Evolutionary conservation across 192 early-diverging fungal species (phyloP).

Genomic region (Coemansia sp.): DNA sequence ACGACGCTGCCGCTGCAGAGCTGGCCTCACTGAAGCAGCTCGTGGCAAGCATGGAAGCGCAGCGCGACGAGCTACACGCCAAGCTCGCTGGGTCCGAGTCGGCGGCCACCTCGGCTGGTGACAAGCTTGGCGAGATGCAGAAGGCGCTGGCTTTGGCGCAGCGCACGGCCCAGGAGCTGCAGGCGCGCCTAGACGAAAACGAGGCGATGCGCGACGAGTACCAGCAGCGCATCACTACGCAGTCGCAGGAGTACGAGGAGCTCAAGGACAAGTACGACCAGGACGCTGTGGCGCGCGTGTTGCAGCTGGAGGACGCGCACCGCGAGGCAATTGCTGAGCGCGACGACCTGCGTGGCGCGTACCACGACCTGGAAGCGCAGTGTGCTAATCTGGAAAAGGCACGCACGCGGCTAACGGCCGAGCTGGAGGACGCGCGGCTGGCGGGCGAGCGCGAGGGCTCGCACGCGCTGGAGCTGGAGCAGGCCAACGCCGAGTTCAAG

Average conservation of each 20-base stretch:
- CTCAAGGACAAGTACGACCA: constrained; percentile 65
- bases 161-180: constrained; percentile 62
- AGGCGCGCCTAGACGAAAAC: constrained; percentile 67
- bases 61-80: constrained; percentile 17
- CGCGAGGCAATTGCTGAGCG: constrained; percentile 63
- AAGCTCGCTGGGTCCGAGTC: constrained; percentile 12
- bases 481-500: constrained; percentile 59
- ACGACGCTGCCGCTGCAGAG: constrained; percentile 34
- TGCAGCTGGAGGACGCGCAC: constrained; percentile 61
- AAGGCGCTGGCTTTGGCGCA: constrained; percentile 33
- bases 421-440: constrained; percentile 74
- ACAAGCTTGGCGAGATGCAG: constrained; percentile 2
- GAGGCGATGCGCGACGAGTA: constrained; percentile 56
- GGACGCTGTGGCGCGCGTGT: constrained; percentile 58
- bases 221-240: constrained; percentile 58
- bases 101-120: constrained; percentile 10
- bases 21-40: constrained; percentile 18
- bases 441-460: constrained; percentile 70
- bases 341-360: constrained; percentile 64
- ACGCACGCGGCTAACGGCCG: constrained; percentile 63
- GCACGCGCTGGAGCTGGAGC: constrained; percentile 59
- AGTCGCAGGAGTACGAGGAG: constrained; percentile 65
- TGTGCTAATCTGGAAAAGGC: constrained; percentile 71
- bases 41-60: constrained; percentile 15
- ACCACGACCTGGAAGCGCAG: constrained; percentile 63